Conservation (phyloP, 352 stramenopile genomes). For the Globisporangium cylindrosporum region DNA sequence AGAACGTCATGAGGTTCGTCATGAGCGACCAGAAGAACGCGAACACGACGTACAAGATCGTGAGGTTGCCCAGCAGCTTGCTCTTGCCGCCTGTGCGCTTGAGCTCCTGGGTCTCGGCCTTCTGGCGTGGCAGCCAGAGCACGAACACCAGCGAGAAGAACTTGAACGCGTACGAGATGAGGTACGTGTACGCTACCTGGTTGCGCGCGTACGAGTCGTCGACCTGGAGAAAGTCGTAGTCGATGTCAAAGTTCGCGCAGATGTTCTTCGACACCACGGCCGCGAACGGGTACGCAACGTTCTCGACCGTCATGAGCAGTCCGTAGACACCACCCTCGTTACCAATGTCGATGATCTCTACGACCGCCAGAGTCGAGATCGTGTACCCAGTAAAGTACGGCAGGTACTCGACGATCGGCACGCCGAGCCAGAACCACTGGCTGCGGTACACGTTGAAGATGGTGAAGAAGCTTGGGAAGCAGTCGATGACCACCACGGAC, state of each 20-base stretch:
- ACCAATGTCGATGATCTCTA: neutral
- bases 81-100: conserved; percentile 36
- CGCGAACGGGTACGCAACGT: neutral
- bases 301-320: neutral
- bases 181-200: neutral
- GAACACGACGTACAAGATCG: conserved; percentile 31
- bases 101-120: conserved; percentile 20
- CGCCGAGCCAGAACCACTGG: neutral
- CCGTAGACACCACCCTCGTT: neutral
- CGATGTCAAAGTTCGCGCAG: neutral
- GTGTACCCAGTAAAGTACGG: neutral
- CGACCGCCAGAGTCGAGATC: neutral
- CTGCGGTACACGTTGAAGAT: neutral
- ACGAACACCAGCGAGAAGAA: neutral
- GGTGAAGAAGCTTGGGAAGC: neutral
- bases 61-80: conserved; percentile 32
- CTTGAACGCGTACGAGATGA: neutral
- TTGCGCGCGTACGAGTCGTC: neutral
- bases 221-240: neutral
- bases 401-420: neutral
- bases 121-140: conserved; percentile 17
- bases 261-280: neutral
- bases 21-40: conserved; percentile 20
- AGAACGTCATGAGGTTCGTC: conserved; percentile 25
- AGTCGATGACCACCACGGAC: neutral